phyloP scores from a whole-genome alignment of 345 rosid genomes.

The Murraya paniculata region DNA sequence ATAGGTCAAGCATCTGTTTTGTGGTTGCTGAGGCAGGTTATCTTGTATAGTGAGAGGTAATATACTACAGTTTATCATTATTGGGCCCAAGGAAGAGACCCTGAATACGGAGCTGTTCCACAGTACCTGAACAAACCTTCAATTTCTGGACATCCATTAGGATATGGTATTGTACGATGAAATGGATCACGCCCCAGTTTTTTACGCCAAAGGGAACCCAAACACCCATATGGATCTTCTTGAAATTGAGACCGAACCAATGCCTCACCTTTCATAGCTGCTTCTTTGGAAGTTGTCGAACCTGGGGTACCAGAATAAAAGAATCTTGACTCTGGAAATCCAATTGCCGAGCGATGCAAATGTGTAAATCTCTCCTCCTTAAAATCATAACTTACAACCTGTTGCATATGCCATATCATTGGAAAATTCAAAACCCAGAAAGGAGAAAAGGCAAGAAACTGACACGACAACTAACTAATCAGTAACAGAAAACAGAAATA shows the following conservation, averaged over 20 bases:
- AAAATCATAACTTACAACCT: conserved; percentile 97
- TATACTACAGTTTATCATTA: neutral
- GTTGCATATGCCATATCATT: conserved; percentile 4
- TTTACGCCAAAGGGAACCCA: conserved; percentile 73
- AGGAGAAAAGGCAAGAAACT: neutral
- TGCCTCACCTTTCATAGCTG: conserved; percentile 82
- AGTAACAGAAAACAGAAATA: neutral
- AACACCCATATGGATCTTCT: conserved; percentile 87
- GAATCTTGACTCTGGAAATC: conserved; percentile 79
- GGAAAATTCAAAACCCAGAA: neutral
- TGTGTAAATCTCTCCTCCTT: conserved; percentile 80
- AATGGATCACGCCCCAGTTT: conserved; percentile 91
- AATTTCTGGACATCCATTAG: conserved; percentile 88
- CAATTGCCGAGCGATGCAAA: conserved; percentile 76
- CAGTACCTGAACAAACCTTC: conserved; percentile 77
- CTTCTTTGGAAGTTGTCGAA: conserved; percentile 55
- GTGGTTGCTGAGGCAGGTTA: neutral
- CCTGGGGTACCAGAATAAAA: conserved; percentile 72
- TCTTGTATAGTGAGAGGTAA: neutral
- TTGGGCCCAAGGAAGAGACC: conserved; percentile 74
- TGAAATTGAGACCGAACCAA: conserved; percentile 75
- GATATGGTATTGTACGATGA: conserved; percentile 87
- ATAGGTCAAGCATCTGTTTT: conserved; percentile 6
- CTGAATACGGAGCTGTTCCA: conserved; percentile 66
- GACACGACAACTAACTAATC: neutral